Conservation (phyloP, 805 yeast genomes). For the Lipomyces chichibuensis region DNA sequence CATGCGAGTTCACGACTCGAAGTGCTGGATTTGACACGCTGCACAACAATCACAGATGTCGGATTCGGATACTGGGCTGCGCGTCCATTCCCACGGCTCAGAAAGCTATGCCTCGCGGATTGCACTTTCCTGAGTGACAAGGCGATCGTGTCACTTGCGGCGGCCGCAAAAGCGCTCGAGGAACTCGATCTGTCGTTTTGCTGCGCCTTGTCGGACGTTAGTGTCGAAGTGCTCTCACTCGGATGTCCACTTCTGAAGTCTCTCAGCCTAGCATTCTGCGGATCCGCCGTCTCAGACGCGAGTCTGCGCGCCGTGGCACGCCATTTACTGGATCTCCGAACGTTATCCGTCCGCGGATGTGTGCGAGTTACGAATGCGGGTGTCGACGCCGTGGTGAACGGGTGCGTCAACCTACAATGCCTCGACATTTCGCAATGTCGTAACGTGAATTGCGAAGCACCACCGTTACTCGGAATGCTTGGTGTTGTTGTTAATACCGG, state of each 20-base stretch:
- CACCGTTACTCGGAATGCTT: slow-evolving; percentile 12
- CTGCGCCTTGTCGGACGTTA: slow-evolving; percentile 70
- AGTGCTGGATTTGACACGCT: slow-evolving; percentile 65
- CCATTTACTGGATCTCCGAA: slow-evolving; percentile 54
- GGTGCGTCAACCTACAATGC: slow-evolving; percentile 55
- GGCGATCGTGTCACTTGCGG: slow-evolving; percentile 63
- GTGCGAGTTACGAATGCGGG: slow-evolving; percentile 77
- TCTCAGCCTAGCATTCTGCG: slow-evolving; percentile 72
- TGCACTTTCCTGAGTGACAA: slow-evolving; percentile 74
- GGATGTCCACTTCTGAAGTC: slow-evolving; percentile 62
- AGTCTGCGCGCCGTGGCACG: slow-evolving; percentile 63
- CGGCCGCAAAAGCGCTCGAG: slow-evolving; percentile 61
- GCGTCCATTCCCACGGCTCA: slow-evolving; percentile 57
- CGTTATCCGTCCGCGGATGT: slow-evolving; percentile 66
- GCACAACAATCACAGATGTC: slow-evolving; percentile 75
- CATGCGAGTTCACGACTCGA: slow-evolving; percentile 61
- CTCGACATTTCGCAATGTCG: slow-evolving; percentile 73
- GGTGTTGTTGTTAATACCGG: not conserved
- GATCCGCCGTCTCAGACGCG: slow-evolving; percentile 76
- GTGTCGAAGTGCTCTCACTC: slow-evolving; percentile 65
- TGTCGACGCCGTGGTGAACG: slow-evolving; percentile 65
- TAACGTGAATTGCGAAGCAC: slow-evolving; percentile 46
- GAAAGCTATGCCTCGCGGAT: slow-evolving; percentile 61
- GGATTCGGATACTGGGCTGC: slow-evolving; percentile 72
- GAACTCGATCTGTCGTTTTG: slow-evolving; percentile 69